These are phyloP conservation scores for Microthlaspi erraticum DNA, from an alignment of 345 rosid genomes.

Conservation along the genomic window DNA sequence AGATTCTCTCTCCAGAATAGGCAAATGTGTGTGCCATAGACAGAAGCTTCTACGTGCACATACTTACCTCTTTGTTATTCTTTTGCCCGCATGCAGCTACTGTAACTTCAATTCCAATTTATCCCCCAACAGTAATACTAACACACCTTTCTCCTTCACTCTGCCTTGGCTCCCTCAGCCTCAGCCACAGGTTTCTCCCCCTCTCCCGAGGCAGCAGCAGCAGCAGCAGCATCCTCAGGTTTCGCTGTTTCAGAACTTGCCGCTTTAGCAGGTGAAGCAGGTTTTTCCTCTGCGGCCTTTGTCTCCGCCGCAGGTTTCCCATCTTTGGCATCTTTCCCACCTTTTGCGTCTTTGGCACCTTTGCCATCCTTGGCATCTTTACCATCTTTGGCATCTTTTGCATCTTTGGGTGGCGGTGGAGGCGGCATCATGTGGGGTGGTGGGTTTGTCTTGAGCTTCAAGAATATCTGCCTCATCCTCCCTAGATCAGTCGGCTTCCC, in stretches of 20 bases:
- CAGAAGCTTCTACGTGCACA: slow-evolving; percentile 33
- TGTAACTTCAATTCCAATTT: slow-evolving; percentile 37
- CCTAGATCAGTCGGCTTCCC: slow-evolving; percentile 88
- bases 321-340: slow-evolving; percentile 51
- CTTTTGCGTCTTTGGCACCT: slow-evolving; percentile 49
- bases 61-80: slow-evolving; percentile 42
- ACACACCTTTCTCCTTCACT: slow-evolving; percentile 32
- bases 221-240: slow-evolving; percentile 45
- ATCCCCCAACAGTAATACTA: slow-evolving; percentile 34
- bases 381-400: slow-evolving; percentile 49
- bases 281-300: slow-evolving; percentile 43
- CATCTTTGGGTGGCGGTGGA: slow-evolving; percentile 58
- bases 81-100: slow-evolving; percentile 33
- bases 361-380: slow-evolving; percentile 47
- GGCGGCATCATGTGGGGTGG: slow-evolving; percentile 96
- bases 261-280: slow-evolving; percentile 50
- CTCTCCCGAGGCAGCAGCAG: slow-evolving; percentile 40
- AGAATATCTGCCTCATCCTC: slow-evolving; percentile 84
- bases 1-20: slow-evolving; percentile 34
- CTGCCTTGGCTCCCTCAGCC: slow-evolving; percentile 44
- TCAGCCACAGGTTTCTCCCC: slow-evolving; percentile 47
- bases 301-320: slow-evolving; percentile 44
- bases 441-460: slow-evolving; percentile 81
- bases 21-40: slow-evolving; percentile 24
- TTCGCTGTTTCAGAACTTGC: slow-evolving; percentile 46